Base-by-base conservation (phyloP, 306 rosid species). In the Ziziphus jujuba region DNA sequence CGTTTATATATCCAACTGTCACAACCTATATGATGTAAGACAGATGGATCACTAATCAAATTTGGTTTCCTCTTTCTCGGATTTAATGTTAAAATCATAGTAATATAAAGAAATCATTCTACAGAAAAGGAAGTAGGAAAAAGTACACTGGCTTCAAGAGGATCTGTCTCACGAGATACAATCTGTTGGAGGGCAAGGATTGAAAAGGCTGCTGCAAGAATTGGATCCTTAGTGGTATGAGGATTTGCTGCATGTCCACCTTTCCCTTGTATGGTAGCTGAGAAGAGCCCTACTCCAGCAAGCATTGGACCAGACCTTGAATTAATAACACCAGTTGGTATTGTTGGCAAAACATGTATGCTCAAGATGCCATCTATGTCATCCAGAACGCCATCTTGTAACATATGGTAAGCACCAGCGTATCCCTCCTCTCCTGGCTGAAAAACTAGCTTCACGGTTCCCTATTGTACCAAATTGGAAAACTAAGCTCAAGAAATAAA, bases 331-430 rank as follows among this genome's bases (percentile, higher is more conserved):
- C 81, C 84, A 0, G 84, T 59, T 0, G 70, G 75, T 28, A 82
- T 15, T 17, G 81, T 25, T 50, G 87, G 87, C 15, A 38, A 22
- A 44, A 82, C 79, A 71, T 82, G 87, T 56, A 82, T 17, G 17
- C 72, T 69, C 52, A 65, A 60, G 72, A 82, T 82, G 63, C 79
- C 79, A 55, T 75, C 47, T 14, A 82, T 61, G 60, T 69, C 75
- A 60, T 78, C 63, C n/a, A 79, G 21, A 53, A 49, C 53, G 17
- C 66, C 63, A 12, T 72, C 77, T 69, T 75, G 65, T 64, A 82
- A 24, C 87, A 75, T 79, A 23, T 79, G 79, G 82, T 72, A 79
- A 72, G 87, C 84, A 7, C 87, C 87, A 45, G 78, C 79, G 60
- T 45, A 68, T 35, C 81, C 79, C 81, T 75, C 81, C 72, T 82